Base-by-base conservation (phyloP, 148 eudicot species). In the Beta vulgaris region DNA sequence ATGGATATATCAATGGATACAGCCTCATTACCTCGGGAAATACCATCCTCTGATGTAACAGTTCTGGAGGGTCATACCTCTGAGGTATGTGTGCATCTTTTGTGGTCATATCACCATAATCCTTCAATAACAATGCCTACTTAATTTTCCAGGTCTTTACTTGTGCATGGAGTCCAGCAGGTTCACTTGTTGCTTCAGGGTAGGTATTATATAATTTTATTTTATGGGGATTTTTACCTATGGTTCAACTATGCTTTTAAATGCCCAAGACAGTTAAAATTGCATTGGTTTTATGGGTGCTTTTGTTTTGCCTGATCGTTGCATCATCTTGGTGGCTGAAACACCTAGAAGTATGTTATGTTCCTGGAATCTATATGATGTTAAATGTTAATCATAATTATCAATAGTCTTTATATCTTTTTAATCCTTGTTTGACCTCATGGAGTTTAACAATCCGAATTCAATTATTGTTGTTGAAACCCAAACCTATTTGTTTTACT, bases 111-210 rank as follows among this genome's bases (percentile, higher is more conserved):
- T 16, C 21, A 16, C 23, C 2, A 19, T 19, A 51, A 23, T 1
- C 7, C 55, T 19, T 51, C 2, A 0, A 19, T 16, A 2, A 46
- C 2, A 46, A 46, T 5, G 51, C 7, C 2, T 51, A 68, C 57
- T 59, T 80, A 48, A 37, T 51, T 51, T 51, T 77, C 35, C 29
- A 89, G 92, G 92, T 89, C 78, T 88, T 84, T 82, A 85, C 88
- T 62, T 89, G 92, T 76, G 88, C 88, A 29, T 89, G 92, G 92
- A 89, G 83, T 82, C 92, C 92, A 64, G 64, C 78, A 25, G 88
- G 92, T 62, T 80, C 87, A 57, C 85, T 85, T 73, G 87, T 89
- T 77, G 93, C 93, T 59, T 87, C 93, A 26, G 93, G 91, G 93
- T 89, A 81, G 73, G 91, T 78, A 53, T 69, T 69, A 18, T 72